Evolutionary conservation across 805 yeast species (phyloP).

Genomic region (Schwanniomyces occidentalis): DNA sequence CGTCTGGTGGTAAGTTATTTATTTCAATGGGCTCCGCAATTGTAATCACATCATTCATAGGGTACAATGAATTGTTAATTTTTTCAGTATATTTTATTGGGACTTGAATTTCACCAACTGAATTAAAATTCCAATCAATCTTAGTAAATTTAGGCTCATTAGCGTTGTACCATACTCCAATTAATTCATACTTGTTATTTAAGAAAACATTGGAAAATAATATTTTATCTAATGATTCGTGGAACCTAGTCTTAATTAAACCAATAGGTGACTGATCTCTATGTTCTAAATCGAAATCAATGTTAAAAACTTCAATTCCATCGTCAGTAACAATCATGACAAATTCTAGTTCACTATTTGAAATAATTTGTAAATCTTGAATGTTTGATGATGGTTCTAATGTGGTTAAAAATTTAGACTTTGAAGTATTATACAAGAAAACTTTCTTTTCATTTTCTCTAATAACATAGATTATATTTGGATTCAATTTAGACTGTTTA

Average conservation of each 20-base stretch:
- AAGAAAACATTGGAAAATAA: constrained; percentile 31
- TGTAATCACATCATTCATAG: constrained; percentile 10
- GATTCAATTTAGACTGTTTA: constrained; percentile 27
- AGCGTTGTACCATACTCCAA: constrained; percentile 42
- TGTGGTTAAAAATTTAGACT: constrained; percentile 27
- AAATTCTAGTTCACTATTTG: constrained; percentile 15
- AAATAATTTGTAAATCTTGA: constrained; percentile 24
- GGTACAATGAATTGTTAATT: constrained; percentile 19
- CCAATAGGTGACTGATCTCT: constrained; percentile 9
- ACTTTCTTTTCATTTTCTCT: constrained; percentile 28
- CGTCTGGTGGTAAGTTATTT: constrained; percentile 22
- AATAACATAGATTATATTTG: constrained; percentile 34
- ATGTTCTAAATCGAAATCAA: constrained; percentile 10
- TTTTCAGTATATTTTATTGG: constrained; percentile 12
- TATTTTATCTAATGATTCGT: constrained; percentile 9
- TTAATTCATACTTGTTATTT: constrained; percentile 24
- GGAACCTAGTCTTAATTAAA: constrained; percentile 15
- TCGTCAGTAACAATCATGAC: constrained; percentile 31
- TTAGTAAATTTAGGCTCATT: constrained; percentile 25
- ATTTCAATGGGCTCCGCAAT: constrained; percentile 12
- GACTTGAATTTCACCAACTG: constrained; percentile 13
- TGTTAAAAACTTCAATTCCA: constrained; percentile 30
- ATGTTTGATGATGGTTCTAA: constrained; percentile 32
- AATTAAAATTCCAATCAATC: constrained; percentile 13
- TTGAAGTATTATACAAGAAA: constrained; percentile 31